Base-by-base conservation (phyloP, 1,139 yeast species). In the Candida sp. region DNA sequence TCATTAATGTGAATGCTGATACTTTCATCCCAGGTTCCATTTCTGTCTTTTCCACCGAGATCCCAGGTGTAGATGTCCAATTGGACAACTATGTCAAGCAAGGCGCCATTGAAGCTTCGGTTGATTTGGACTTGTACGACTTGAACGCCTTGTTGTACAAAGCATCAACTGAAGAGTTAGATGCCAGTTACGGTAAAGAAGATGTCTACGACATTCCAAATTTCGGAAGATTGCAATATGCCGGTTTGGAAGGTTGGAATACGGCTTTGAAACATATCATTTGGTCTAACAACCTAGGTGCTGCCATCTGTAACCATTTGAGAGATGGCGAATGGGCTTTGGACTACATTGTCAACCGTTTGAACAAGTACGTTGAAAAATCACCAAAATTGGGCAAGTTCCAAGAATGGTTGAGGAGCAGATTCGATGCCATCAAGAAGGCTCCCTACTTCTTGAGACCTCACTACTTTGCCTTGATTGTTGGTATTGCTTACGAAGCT, bases 231-330 rank as follows among this genome's bases (percentile, higher is more conserved):
- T 74, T 93, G 46, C 87, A 85, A 0, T 94, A 91, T 68, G 93
- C 97, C 42, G 99, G 99, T 9, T 73, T 94, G 30, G 96, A 90
- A 69, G 99, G 99, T 3, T 94, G 97, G 97, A 83, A 86, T 45
- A 77, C 91, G 0, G 86, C 86, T 0, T 69, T 93, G 55, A 78
- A 83, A 53, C 71, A 76, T 28, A 81, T 92, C 7, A 84, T 91
- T 35, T 76, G 80, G 67, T 73, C 77, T 42, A 94, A 94, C 63
- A 84, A 92, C 60, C 77, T 94, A 48, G 96, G 94, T 0, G 96
- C 90, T 66, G 90, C 97, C 1, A 61, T 93, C 37, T 85, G 96
- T 57, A 81, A 85, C 48, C 96, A 94, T 66, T 73, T 94, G 55
- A 78, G 99, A 59, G 76, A 79, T 22, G 98, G 98, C 1, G 71